These are phyloP conservation scores for Chaetomium tenue DNA, from an alignment of 495 filamentous ascomycete species.

Conservation along the genomic window DNA sequence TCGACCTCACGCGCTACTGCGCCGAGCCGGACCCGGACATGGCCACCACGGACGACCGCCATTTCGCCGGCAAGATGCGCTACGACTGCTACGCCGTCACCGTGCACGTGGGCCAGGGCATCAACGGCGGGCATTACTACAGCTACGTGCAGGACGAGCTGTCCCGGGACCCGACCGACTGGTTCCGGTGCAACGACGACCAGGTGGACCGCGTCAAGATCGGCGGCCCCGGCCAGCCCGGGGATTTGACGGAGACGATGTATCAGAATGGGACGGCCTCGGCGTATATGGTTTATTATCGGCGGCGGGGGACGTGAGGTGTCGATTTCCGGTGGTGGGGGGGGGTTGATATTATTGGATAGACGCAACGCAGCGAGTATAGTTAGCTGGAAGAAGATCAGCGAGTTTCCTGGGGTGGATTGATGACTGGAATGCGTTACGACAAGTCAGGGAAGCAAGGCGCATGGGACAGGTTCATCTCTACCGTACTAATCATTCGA, in stretches of 20 bases:
- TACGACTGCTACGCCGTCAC: conserved; percentile 52
- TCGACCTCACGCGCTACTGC: conserved; percentile 39
- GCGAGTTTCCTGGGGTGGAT: background rate
- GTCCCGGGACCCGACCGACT: conserved; percentile 30
- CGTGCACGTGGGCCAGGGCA: conserved; percentile 33
- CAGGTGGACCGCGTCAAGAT: conserved; percentile 33
- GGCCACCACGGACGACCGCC: conserved; percentile 23
- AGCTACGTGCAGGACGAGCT: conserved; percentile 38
- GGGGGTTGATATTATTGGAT: background rate
- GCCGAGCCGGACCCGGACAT: conserved; percentile 27
- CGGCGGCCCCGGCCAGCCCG: conserved; percentile 4
- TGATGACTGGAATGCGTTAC: background rate
- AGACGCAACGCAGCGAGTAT: background rate
- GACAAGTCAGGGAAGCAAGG: background rate
- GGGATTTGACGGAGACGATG: conserved; percentile 28
- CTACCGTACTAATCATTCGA: background rate
- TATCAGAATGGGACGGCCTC: conserved; percentile 24
- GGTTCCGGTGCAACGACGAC: conserved; percentile 40
- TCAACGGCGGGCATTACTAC: conserved; percentile 47
- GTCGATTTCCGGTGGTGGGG: background rate
- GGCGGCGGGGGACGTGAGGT: conserved; percentile 24
- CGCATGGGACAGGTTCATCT: background rate
- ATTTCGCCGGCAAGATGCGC: conserved; percentile 29
- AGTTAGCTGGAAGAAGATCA: background rate
- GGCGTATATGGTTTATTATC: conserved; percentile 37